Conservation (phyloP, 2,329 filamentous ascomycete genomes). For the Beauveria caledonica region DNA sequence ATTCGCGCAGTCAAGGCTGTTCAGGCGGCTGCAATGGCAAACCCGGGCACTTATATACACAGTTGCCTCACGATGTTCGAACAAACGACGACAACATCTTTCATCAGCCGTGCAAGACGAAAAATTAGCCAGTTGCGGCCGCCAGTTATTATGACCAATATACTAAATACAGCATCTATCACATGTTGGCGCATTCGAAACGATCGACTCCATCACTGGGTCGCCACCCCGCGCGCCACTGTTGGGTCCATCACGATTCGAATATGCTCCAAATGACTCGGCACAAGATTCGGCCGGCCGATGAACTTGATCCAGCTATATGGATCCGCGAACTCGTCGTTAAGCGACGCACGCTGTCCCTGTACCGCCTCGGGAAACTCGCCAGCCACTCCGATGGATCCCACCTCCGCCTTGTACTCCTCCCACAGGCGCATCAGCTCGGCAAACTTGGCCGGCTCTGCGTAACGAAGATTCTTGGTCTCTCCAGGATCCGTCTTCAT, state of each 20-base stretch:
- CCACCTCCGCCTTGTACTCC: constrained; percentile 23
- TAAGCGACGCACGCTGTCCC: not conserved
- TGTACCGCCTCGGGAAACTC: constrained; percentile 11
- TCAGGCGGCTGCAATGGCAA: not conserved
- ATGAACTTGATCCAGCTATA: constrained; percentile 11
- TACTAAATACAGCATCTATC: not conserved
- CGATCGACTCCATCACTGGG: not conserved
- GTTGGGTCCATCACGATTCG: constrained; percentile 7
- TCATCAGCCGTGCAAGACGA: not conserved
- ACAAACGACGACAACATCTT: not conserved
- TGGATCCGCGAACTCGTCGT: constrained; percentile 10
- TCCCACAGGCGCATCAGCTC: constrained; percentile 22
- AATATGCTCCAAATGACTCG: constrained; percentile 3
- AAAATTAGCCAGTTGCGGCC: not conserved
- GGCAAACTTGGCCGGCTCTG: constrained; percentile 19
- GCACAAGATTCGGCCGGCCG: constrained; percentile 2
- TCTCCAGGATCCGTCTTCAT: constrained; percentile 22
- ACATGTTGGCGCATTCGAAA: too few species aligned
- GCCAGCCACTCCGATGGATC: constrained; percentile 9
- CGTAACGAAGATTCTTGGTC: constrained; percentile 18
- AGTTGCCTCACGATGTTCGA: not conserved
- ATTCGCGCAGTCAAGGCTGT: not conserved
- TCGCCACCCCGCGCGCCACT: not conserved
- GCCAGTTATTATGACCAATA: not conserved
- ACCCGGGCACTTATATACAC: not conserved